phyloP scores from a whole-genome alignment of 768 basidiomycete genomes.

The Boletus sp. region DNA sequence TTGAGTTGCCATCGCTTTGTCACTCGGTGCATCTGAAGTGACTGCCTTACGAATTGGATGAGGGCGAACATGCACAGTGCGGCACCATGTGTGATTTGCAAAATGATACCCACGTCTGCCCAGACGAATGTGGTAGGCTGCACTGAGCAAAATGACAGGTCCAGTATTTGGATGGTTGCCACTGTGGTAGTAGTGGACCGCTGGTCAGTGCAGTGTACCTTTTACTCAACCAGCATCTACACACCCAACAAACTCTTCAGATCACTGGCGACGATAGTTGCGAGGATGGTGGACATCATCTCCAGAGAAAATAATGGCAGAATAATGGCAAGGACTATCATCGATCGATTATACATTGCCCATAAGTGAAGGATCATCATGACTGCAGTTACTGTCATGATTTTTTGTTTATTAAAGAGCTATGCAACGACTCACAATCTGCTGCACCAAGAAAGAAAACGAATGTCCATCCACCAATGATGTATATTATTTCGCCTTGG shows the following conservation, averaged over 20 bases:
- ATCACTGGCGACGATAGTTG: background rate
- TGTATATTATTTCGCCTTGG: background rate
- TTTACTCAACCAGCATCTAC: background rate
- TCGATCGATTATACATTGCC: constrained; percentile 1
- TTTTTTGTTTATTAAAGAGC: background rate
- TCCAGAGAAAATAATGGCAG: background rate
- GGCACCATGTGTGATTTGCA: background rate
- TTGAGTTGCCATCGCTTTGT: background rate
- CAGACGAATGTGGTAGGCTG: background rate
- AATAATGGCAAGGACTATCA: background rate
- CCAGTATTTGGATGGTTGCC: too few species aligned
- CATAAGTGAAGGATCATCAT: background rate
- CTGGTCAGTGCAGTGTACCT: background rate
- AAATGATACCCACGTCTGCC: background rate
- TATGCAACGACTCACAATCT: background rate
- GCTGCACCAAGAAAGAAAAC: background rate
- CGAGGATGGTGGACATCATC: background rate
- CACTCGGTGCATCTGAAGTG: background rate
- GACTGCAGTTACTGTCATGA: background rate
- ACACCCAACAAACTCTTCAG: background rate
- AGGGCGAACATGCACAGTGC: background rate
- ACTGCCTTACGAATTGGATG: background rate
- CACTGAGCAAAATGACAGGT: background rate
- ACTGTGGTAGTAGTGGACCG: background rate
- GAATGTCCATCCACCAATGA: background rate